These are phyloP conservation scores for Aspergillus sergii DNA, from an alignment of 2,329 filamentous ascomycete genomes.

Conservation along the genomic window DNA sequence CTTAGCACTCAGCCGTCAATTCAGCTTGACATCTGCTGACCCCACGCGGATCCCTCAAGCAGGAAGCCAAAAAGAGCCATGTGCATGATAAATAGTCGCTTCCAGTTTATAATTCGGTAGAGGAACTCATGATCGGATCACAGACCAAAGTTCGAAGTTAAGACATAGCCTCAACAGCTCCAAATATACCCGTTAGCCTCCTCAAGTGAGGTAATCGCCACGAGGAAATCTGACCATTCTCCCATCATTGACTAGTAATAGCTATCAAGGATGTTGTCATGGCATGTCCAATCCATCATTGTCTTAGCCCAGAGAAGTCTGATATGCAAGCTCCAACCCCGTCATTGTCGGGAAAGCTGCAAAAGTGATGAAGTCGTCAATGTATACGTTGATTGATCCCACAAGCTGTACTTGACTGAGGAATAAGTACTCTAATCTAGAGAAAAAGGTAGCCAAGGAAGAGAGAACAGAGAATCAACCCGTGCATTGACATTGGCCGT, in stretches of 20 bases:
- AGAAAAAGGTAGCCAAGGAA: background rate
- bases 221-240: background rate
- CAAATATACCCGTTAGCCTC: background rate
- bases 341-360: background rate
- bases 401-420: background rate
- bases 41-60: slow-evolving; percentile 14
- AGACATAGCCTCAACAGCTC: background rate
- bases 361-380: background rate
- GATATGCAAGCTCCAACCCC: background rate
- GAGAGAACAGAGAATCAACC: background rate
- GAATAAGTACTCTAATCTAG: background rate
- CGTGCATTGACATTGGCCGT: background rate
- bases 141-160: slow-evolving; percentile 10
- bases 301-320: background rate
- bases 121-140: slow-evolving; percentile 21
- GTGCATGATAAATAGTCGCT: slow-evolving; percentile 19
- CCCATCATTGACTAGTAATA: background rate
- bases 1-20: slow-evolving; percentile 1
- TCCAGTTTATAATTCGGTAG: slow-evolving; percentile 6
- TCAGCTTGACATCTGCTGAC: slow-evolving; percentile 21
- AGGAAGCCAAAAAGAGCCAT: slow-evolving; percentile 13
- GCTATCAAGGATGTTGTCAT: background rate
- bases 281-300: background rate
- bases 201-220: background rate
- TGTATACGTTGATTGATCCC: background rate